Percentiles rank a stretch among this genome's conserved stretches.
Evolutionary conservation across 345 rosid genomes (phyloP).

Genomic region (Eucalyptus erythrocorys): DNA sequence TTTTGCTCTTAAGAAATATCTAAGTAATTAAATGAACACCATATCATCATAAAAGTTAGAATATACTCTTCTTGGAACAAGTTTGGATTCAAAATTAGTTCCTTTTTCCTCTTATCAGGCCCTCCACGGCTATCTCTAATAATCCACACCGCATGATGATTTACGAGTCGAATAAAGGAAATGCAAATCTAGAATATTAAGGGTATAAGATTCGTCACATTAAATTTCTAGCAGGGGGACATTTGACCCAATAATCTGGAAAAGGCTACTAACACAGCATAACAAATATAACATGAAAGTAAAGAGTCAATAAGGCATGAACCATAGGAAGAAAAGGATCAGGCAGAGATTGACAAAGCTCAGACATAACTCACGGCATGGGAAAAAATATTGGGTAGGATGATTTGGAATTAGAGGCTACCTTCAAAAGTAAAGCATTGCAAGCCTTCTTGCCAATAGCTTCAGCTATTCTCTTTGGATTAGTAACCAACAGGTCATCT

Average conservation of each 20-base stretch:
- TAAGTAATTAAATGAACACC: not conserved
- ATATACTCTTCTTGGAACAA: not conserved
- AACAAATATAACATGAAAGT: not conserved
- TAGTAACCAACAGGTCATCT: conserved; percentile 94
- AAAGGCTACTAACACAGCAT: not conserved
- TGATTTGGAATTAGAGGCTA: not conserved
- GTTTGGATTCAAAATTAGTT: not conserved
- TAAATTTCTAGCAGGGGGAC: not conserved
- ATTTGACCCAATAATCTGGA: not conserved
- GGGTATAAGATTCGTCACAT: not conserved
- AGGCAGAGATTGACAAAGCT: not conserved
- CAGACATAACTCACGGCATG: not conserved
- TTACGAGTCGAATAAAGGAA: not conserved
- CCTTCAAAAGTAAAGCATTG: conserved; percentile 90
- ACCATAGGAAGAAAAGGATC: not conserved
- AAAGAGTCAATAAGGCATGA: not conserved
- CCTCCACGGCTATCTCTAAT: not conserved
- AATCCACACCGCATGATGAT: not conserved
- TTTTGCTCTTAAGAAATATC: not conserved
- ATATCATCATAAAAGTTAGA: not conserved
- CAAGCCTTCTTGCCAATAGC: conserved; percentile 87
- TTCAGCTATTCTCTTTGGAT: conserved; percentile 90
- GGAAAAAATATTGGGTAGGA: not conserved
- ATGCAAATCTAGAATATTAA: not conserved
- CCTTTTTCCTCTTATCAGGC: not conserved